phyloP scores from a whole-genome alignment of 345 rosid genomes.

The Syzygium jambos region DNA sequence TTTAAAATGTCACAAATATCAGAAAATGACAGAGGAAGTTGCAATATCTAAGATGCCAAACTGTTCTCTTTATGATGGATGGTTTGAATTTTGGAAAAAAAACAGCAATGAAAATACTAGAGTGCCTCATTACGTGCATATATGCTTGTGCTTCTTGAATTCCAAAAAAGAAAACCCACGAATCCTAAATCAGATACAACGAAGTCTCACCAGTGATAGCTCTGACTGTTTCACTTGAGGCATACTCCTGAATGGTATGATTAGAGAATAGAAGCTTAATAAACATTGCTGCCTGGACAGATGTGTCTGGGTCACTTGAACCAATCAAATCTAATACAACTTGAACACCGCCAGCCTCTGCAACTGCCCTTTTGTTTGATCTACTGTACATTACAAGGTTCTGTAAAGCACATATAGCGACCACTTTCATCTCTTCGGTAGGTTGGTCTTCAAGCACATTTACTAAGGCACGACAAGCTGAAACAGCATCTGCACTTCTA shows the following conservation, averaged over 20 bases:
- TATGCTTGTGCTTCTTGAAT: background rate
- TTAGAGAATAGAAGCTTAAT: constrained; percentile 92
- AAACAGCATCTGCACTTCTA: constrained; percentile 87
- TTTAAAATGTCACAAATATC: background rate
- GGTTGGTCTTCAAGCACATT: constrained; percentile 99
- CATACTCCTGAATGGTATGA: constrained; percentile 97
- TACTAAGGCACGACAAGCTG: constrained; percentile 96
- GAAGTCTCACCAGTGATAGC: constrained; percentile 85
- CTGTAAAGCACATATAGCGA: constrained; percentile 94
- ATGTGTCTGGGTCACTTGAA: constrained; percentile 92
- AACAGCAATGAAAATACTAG: background rate
- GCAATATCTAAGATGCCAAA: background rate
- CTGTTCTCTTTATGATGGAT: background rate
- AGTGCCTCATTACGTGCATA: background rate
- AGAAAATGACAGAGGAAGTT: background rate
- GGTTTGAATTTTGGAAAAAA: background rate
- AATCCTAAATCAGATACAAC: background rate
- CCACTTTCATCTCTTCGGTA: constrained; percentile 99
- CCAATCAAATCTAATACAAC: constrained; percentile 90
- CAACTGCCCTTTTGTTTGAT: constrained; percentile 97
- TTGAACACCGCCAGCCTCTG: constrained; percentile 99
- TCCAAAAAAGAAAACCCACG: background rate
- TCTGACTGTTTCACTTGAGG: constrained; percentile 97
- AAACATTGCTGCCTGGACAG: constrained; percentile 98
- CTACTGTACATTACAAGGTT: constrained; percentile 95